Conservation (phyloP, 352 stramenopile genomes). For the Nothophytophthora sp. region DNA sequence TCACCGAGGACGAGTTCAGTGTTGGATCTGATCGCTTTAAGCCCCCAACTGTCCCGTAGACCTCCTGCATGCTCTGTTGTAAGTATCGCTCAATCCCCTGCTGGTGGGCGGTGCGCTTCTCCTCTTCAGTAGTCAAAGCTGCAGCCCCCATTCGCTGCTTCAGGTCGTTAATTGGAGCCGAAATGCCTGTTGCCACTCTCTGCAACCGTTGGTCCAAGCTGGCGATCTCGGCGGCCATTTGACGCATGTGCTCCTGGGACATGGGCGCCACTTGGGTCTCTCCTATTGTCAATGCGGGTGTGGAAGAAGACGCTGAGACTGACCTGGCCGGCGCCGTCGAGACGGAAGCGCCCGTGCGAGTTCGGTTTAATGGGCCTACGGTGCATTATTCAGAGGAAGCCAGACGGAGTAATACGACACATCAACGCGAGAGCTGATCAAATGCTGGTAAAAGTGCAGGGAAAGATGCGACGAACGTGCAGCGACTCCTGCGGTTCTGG, state of each 20-base stretch:
- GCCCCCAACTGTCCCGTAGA: slow-evolving; percentile 15
- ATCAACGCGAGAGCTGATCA: not conserved
- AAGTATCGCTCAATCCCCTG: slow-evolving; percentile 54
- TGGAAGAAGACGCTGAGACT: not conserved
- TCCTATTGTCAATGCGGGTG: not conserved
- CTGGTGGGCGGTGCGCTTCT: slow-evolving; percentile 26
- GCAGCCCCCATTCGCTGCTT: no score
- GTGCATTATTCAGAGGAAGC: no score
- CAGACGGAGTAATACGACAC: not conserved
- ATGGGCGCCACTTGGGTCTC: slow-evolving; percentile 1
- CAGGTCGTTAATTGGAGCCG: not conserved
- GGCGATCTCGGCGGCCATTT: slow-evolving; percentile 29
- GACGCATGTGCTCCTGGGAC: slow-evolving; percentile 21
- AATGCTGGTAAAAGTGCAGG: not conserved
- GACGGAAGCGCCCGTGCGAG: slow-evolving; percentile 3
- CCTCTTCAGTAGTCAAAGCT: no score
- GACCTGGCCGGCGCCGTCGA: slow-evolving; percentile 14
- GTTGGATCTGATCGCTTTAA: not conserved
- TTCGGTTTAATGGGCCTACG: slow-evolving; percentile 9
- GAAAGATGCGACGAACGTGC: slow-evolving; percentile 3
- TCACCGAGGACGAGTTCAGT: slow-evolving; percentile 3
- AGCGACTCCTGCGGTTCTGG: not conserved
- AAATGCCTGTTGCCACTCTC: slow-evolving; percentile 13
- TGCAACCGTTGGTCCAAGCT: slow-evolving; percentile 29
- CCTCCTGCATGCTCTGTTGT: slow-evolving; percentile 41